Evolutionary conservation across 2,329 filamentous ascomycete species (phyloP).

Genomic region (Aspergillus tamarii): DNA sequence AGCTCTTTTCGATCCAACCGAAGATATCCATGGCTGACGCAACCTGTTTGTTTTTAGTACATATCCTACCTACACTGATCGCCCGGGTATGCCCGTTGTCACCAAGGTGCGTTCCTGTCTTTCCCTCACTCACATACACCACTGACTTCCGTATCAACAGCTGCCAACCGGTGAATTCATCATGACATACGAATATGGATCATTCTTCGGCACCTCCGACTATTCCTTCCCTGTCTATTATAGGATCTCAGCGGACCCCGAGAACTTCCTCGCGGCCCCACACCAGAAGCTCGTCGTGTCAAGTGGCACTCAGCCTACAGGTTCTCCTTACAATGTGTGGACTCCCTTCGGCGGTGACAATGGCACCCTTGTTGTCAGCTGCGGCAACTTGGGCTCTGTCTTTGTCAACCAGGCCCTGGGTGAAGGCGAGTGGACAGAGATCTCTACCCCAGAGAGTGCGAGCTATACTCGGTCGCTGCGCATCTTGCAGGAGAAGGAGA

Average conservation of each 20-base stretch:
- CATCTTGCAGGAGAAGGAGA: slow-evolving; percentile 43
- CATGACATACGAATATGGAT: slow-evolving; percentile 66
- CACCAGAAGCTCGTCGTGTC: slow-evolving; percentile 48
- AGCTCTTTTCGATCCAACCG: background rate
- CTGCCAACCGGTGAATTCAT: slow-evolving; percentile 65
- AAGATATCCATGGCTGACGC: background rate
- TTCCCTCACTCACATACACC: background rate
- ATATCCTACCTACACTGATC: slow-evolving; percentile 63
- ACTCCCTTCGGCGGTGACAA: slow-evolving; percentile 49
- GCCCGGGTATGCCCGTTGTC: slow-evolving; percentile 71
- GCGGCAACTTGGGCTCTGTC: slow-evolving; percentile 44
- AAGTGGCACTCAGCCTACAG: slow-evolving; percentile 47
- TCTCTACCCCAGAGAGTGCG: slow-evolving; percentile 44
- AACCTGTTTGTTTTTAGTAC: slow-evolving; percentile 15
- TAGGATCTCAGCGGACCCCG: slow-evolving; percentile 52
- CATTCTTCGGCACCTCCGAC: slow-evolving; percentile 32
- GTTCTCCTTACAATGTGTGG: slow-evolving; percentile 58
- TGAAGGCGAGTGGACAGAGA: slow-evolving; percentile 50
- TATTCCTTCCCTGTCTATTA: slow-evolving; percentile 58
- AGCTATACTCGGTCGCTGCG: slow-evolving; percentile 53
- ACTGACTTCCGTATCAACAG: slow-evolving; percentile 26
- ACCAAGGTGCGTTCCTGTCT: slow-evolving; percentile 34
- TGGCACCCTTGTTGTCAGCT: slow-evolving; percentile 55
- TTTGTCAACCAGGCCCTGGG: slow-evolving; percentile 54
- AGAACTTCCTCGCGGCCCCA: slow-evolving; percentile 48